Conservation (phyloP, 306 rosid genomes). For the Aeschynomene evenia region DNA sequence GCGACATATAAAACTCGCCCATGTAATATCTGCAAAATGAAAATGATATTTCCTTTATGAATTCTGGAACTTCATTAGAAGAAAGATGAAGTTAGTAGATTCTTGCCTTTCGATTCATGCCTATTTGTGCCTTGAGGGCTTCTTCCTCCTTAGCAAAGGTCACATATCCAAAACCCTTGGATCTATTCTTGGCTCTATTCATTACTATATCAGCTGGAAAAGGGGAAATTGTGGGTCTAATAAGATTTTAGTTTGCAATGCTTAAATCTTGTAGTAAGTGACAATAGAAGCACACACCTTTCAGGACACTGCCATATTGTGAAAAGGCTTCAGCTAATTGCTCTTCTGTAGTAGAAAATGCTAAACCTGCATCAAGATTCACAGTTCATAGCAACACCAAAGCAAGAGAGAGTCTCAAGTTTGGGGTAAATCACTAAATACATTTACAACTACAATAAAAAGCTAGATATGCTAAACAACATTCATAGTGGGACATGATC, state of each 20-base stretch:
- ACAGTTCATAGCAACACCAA: neutral
- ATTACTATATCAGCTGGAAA: conserved; percentile 31
- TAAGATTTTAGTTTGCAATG: neutral
- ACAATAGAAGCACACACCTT: conserved; percentile 15
- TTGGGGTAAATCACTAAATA: neutral
- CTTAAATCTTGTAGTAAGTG: neutral
- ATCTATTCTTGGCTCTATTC: conserved; percentile 31
- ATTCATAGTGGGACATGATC: no score
- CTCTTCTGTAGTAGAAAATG: conserved; percentile 37
- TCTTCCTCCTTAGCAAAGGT: conserved; percentile 39
- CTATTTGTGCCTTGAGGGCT: conserved; percentile 28
- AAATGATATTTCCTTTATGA: neutral
- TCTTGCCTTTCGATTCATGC: conserved; percentile 34
- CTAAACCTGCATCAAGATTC: conserved; percentile 31
- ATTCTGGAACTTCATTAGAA: neutral
- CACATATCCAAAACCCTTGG: conserved; percentile 39
- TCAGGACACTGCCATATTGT: conserved; percentile 24
- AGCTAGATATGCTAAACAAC: neutral
- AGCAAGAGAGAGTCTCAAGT: neutral
- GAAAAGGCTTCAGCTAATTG: conserved; percentile 34
- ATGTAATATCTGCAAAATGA: conserved; percentile 22
- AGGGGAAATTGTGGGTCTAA: neutral
- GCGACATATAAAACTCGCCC: conserved; percentile 35
- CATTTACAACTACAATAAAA: neutral
- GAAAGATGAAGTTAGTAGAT: neutral